Evolutionary conservation across 768 basidiomycete genomes (phyloP), one percentile per base, ranked within the genome.

Genomic region (Podaxis sp.): DNA sequence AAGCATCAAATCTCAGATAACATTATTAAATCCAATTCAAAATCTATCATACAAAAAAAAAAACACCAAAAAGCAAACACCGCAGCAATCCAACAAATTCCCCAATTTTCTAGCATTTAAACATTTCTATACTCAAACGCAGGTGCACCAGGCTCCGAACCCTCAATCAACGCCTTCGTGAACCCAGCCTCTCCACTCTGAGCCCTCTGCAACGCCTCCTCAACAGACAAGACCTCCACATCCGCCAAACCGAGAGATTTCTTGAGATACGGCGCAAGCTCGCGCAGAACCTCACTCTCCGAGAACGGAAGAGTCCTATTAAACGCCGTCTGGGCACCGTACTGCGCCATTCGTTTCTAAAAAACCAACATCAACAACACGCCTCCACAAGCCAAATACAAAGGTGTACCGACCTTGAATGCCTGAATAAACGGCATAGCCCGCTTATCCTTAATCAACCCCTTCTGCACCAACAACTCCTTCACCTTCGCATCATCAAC

Each of bases 401-500:
- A 29, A 1, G 7, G 19, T 12, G 25, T 7, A 66, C 80, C 40
- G 57, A 95, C 96, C 88, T 97, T 96, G 87, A 98, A 91, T 33
- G 82, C 77, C 63, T 96, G 92, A 51, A 95, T 85, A 76, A 96
- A 98, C 5, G 96, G 96, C 96, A 98, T 98, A 46, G 84, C 84
- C 47, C 88, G 85, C 80, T 98, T 98, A 77, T 98, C 94, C 82
- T 97, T 98, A 77, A 95, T 88, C 72, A 98, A 72, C 4, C 93
- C 94, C 22, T 80, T 82, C 71, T 85, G 80, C 8, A 81, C 82
- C 72, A 98, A 72, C 66, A 84, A 67, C 68, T 85, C 79, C 72
- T 88, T 83, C 55, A 96, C 85, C 73, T 87, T 88, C 40, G 77
- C 86, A 71, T 98, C 95, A 70, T 99, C 93, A 37, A 98, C 89